These are phyloP conservation scores for Linnemannia exigua DNA, from an alignment of 192 early-diverging fungal species.

Conservation along the genomic window DNA sequence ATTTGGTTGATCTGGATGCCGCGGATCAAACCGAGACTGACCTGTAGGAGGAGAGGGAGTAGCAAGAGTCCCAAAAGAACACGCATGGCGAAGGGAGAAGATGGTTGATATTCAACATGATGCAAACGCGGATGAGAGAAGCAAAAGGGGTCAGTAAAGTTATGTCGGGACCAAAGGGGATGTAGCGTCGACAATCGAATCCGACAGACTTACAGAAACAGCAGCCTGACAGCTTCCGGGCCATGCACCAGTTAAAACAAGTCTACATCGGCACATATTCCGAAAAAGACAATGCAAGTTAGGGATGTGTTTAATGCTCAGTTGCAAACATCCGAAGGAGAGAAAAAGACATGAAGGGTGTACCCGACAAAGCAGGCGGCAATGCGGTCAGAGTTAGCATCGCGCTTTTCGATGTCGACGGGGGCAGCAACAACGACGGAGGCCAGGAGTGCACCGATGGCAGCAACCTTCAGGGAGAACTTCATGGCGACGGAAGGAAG, in stretches of 20 bases:
- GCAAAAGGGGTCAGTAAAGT: not conserved
- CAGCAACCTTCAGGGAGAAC: conserved; percentile 28
- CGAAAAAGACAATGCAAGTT: not conserved
- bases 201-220: conserved; percentile 11
- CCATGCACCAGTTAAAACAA: conserved; percentile 26
- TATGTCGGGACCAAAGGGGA: too few relatives aligned
- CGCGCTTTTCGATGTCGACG: conserved; percentile 29
- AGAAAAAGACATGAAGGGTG: too few relatives aligned
- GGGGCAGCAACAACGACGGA: conserved; percentile 15
- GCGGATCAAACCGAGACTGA: conserved; percentile 36
- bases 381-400: conserved; percentile 28
- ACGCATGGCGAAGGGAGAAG: not conserved
- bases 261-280: not conserved
- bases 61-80: not conserved
- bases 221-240: conserved; percentile 27
- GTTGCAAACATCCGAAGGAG: not conserved
- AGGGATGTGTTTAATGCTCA: not conserved
- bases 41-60: not conserved
- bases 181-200: not conserved
- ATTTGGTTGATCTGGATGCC: conserved; percentile 52
- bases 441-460: conserved; percentile 10
- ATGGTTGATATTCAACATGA: not conserved
- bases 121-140: too few relatives aligned
- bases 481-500: conserved; percentile 5
- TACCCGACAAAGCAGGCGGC: conserved; percentile 17